A percentile compares a stretch with the other conserved stretches of the same genome.
phyloP scores from a whole-genome alignment of 306 rosid genomes.

The Sesbania bispinosa region DNA sequence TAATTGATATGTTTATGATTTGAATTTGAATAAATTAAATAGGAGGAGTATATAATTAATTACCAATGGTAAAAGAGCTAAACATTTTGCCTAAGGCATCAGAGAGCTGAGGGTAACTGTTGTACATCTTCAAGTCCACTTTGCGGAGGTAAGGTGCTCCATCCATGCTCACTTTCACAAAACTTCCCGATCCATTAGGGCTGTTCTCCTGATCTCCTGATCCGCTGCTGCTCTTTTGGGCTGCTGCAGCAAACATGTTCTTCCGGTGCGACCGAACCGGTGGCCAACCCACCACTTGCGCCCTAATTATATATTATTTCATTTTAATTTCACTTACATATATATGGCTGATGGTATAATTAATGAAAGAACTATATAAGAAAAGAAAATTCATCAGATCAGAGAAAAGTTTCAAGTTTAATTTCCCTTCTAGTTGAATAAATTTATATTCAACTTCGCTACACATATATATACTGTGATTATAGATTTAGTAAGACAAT shows the following conservation, averaged over 20 bases:
- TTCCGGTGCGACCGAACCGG: constrained; percentile 76
- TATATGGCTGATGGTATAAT: too few relatives aligned
- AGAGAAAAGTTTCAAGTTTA: too few relatives aligned
- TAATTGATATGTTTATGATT: too few relatives aligned
- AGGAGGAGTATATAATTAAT: background rate
- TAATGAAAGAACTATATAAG: too few relatives aligned
- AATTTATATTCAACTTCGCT: too few relatives aligned
- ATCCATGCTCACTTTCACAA: constrained; percentile 92
- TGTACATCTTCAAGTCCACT: constrained; percentile 65
- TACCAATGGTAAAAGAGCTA: constrained; percentile 80
- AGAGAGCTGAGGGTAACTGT: constrained; percentile 63
- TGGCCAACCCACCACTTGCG: constrained; percentile 98
- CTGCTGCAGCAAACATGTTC: constrained; percentile 46
- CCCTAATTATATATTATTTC: constrained; percentile 41
- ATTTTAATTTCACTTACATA: background rate
- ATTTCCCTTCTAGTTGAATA: too few relatives aligned
- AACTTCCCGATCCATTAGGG: constrained; percentile 19
- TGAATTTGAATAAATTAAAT: too few relatives aligned
- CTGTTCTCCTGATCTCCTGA: constrained; percentile 39
- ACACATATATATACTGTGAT: too few relatives aligned
- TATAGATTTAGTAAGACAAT: too few relatives aligned
- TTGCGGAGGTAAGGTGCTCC: constrained; percentile 98
- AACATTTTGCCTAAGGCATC: constrained; percentile 79
- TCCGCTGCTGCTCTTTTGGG: constrained; percentile 39
- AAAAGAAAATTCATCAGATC: too few relatives aligned